Conservation (phyloP, 768 basidiomycete species). For the Holtermanniella nyarrowii region DNA sequence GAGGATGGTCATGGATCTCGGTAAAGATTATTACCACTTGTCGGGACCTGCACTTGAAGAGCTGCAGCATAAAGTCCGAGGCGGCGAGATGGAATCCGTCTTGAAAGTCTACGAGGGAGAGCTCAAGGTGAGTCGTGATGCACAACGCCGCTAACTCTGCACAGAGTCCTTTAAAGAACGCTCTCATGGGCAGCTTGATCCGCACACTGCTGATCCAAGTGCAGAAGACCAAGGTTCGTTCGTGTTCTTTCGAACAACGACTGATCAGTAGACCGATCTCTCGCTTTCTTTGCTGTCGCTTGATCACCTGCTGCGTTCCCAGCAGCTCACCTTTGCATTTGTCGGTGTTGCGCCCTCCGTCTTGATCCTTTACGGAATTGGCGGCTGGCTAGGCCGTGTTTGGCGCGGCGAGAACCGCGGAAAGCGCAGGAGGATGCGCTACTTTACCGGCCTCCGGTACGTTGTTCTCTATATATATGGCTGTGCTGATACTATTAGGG, state of each 20-base stretch:
- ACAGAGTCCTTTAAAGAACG: slow-evolving; percentile 64
- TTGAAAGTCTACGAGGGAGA: slow-evolving; percentile 83
- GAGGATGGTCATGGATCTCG: slow-evolving; percentile 80
- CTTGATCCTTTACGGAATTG: slow-evolving; percentile 60
- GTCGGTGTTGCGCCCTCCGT: slow-evolving; percentile 89
- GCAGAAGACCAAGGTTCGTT: slow-evolving; percentile 81
- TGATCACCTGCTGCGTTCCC: slow-evolving; percentile 84
- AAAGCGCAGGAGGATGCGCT: slow-evolving; percentile 48
- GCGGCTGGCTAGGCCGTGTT: slow-evolving; percentile 49
- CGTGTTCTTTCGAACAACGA: not conserved
- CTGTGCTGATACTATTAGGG: slow-evolving; percentile 11
- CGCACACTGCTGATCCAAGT: slow-evolving; percentile 82
- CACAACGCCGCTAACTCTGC: not conserved
- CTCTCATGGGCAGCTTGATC: slow-evolving; percentile 65
- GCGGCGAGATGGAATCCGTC: slow-evolving; percentile 79
- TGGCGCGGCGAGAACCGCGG: slow-evolving; percentile 52
- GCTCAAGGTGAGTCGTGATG: slow-evolving; percentile 50
- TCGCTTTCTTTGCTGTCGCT: slow-evolving; percentile 82
- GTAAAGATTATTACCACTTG: slow-evolving; percentile 66
- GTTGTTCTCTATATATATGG: slow-evolving; percentile 1
- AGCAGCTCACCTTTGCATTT: slow-evolving; percentile 92
- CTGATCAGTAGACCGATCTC: slow-evolving; percentile 62
- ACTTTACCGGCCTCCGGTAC: slow-evolving; percentile 57
- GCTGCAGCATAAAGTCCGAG: slow-evolving; percentile 56
- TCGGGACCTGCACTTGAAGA: slow-evolving; percentile 53